Evolutionary conservation across 1,284 basidiomycete genomes (phyloP).

Genomic region (Ceratobasidium sp.): DNA sequence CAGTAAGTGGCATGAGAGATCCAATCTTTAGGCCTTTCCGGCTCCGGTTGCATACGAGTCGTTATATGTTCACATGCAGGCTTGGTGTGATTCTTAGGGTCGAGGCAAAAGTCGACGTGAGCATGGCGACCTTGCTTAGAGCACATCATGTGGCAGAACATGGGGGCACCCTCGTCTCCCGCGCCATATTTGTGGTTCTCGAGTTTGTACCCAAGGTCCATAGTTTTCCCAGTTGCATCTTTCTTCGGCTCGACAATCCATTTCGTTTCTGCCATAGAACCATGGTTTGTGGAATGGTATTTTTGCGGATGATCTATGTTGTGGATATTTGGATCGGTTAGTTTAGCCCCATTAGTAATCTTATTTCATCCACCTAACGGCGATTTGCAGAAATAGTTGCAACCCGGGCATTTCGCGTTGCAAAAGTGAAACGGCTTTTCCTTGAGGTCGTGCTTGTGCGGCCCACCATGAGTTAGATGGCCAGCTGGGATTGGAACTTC

Average conservation of each 20-base stretch:
- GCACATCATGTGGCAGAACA: constrained; percentile 70
- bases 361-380: too few relatives aligned
- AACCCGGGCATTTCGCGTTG: constrained; percentile 64
- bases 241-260: constrained; percentile 70
- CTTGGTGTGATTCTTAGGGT: constrained; percentile 56
- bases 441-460: constrained; percentile 61
- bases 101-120: constrained; percentile 66
- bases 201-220: constrained; percentile 48
- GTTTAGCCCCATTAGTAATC: too few relatives aligned
- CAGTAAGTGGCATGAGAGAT: constrained; percentile 66
- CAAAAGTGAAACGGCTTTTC: constrained; percentile 63
- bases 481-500: constrained; percentile 61
- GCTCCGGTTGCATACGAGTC: constrained; percentile 59
- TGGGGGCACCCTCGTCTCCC: constrained; percentile 68
- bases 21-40: constrained; percentile 63
- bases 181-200: constrained; percentile 61
- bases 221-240: constrained; percentile 48
- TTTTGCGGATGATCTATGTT: too few relatives aligned
- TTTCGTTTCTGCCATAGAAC: constrained; percentile 67
- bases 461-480: too few relatives aligned
- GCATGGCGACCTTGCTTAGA: constrained; percentile 63
- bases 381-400: constrained; percentile 68
- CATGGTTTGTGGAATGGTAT: constrained; percentile 71
- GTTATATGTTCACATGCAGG: constrained; percentile 62
- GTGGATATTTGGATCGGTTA: too few relatives aligned